These are phyloP conservation scores for Nelumbo lutea DNA, from an alignment of 164 flowering plant species.

Conservation along the genomic window DNA sequence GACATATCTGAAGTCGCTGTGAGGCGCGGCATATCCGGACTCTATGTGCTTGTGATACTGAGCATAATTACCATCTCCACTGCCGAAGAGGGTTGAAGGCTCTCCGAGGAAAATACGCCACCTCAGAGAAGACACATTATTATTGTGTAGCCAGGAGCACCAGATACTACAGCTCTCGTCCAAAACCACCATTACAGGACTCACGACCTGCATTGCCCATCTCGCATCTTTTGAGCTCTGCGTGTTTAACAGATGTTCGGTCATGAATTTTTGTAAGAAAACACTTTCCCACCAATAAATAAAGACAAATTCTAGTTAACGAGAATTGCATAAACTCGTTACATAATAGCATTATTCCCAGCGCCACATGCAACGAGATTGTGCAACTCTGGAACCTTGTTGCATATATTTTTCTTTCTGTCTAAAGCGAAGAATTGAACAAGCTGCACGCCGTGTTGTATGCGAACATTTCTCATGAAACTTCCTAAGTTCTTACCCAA, in stretches of 20 bases:
- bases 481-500: conserved; percentile 43
- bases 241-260: not conserved
- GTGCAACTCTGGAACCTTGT: not conserved
- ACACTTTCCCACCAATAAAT: too few species aligned
- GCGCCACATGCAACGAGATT: not conserved
- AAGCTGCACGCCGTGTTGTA: too few species aligned
- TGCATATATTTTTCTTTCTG: too few species aligned
- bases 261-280: not conserved
- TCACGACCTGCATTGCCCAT: conserved; percentile 48
- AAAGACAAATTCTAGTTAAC: too few species aligned
- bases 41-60: too few species aligned
- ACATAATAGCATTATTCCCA: not conserved
- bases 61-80: conserved; percentile 22
- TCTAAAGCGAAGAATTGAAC: too few species aligned
- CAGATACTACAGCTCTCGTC: conserved; percentile 51
- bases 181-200: conserved; percentile 60
- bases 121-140: conserved; percentile 31
- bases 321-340: too few species aligned
- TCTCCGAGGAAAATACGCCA: conserved; percentile 53
- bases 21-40: too few species aligned
- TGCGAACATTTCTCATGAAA: too few species aligned
- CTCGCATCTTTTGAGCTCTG: conserved; percentile 73
- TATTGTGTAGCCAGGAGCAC: conserved; percentile 31
- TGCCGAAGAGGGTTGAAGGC: conserved; percentile 15
- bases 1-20: too few species aligned